Base-by-base conservation (phyloP, 2,329 filamentous ascomycete genomes). In the Coleophoma crateriformis region DNA sequence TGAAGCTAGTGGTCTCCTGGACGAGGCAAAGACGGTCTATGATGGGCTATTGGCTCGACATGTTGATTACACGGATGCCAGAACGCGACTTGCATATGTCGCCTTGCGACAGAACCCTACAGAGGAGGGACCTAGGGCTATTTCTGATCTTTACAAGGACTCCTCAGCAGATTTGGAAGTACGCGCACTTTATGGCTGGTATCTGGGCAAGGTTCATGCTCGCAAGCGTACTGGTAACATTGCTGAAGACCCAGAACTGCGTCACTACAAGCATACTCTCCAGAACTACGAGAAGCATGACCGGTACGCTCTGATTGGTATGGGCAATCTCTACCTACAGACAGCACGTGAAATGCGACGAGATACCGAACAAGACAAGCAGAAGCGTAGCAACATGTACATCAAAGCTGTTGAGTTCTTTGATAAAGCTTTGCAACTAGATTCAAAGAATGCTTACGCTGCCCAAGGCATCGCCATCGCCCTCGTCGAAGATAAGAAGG, bases 231-330 rank as follows among this genome's bases (percentile, higher is more conserved):
- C 85, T 3, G 73, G 81, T 46, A 92, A 94, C 63, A 78, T 96
- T 52, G 83, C 83, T 14, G 91, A 97, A 63, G 95, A 99, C 64
- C 84, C 85, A 33, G 94, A 99, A 67, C 86, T 96, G 61, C 83
- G 90, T 3, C 91, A 96, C 66, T 95, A 95, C 76, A 99, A 97
- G 71, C 90, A 96, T 67, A 97, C 92, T 0, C 74, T 99, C 32
- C 90, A 95, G 65, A 84, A 91, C 58, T 87, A 90, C 65, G 92
- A 99, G 72, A 99, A 97, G 76, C 94, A 99, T 65, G 94, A 99
- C 66, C 81, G 90, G n/a, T 99, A 99, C 67, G 90, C 94, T 4
- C 75, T 99, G 27, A 91, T 95, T 22, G 92, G 89, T 13, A 97
- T 99, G 92, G 94, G 94, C 39, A 99, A 99, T 65, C 74, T 99